Conservation (phyloP, 2,329 filamentous ascomycete species). For the Fusarium sp. region DNA sequence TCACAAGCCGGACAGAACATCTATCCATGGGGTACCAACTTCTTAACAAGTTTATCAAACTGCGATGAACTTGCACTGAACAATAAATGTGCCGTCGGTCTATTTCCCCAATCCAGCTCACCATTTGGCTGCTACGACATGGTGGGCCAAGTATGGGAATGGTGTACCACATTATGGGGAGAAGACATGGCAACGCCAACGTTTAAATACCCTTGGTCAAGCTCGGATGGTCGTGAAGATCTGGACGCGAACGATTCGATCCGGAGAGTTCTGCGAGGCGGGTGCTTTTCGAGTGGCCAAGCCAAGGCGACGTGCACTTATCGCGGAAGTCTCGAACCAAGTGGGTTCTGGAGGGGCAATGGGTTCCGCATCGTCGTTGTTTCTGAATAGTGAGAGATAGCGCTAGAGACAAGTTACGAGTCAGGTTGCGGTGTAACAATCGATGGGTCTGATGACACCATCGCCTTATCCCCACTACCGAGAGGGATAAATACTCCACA, state of each 20-base stretch:
- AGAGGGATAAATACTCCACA: neutral
- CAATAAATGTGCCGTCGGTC: neutral
- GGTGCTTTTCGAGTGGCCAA: neutral
- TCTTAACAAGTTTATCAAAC: neutral
- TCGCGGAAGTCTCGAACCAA: neutral
- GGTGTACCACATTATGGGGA: neutral
- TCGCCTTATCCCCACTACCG: neutral
- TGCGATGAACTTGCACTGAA: neutral
- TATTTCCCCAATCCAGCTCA: neutral
- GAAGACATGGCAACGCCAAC: neutral
- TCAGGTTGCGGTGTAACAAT: neutral
- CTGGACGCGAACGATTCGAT: neutral
- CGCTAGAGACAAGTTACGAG: neutral
- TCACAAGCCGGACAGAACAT: neutral
- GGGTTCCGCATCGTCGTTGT: neutral
- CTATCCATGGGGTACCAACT: neutral
- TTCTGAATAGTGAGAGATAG: neutral
- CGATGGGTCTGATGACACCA: neutral
- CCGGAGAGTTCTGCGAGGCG: neutral
- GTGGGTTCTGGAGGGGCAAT: neutral
- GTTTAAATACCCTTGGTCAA: neutral
- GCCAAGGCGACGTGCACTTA: neutral
- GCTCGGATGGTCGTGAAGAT: neutral
- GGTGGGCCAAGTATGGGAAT: neutral
- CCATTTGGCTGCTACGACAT: neutral